Evolutionary conservation across 116 monocot species (phyloP).

Genomic region (Thalassia testudinum): DNA sequence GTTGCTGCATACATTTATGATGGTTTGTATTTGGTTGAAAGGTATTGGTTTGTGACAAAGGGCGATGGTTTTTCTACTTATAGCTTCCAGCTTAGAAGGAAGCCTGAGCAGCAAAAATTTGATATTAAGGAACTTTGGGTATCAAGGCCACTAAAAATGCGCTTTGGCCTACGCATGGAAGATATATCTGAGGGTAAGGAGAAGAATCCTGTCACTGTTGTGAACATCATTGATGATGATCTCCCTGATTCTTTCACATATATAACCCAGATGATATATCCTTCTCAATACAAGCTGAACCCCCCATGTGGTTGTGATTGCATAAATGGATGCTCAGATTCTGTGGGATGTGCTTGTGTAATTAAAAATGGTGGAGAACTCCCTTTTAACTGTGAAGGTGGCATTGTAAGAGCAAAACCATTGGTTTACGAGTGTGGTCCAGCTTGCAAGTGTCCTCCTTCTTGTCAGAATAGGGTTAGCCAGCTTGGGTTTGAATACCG

Average conservation of each 20-base stretch:
- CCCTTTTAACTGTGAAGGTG: conserved; percentile 41
- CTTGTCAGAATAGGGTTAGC: conserved; percentile 50
- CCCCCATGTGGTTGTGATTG: conserved; percentile 30
- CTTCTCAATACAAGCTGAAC: conserved; percentile 8
- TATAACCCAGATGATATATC: conserved; percentile 21
- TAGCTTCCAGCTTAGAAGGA: conserved; percentile 50
- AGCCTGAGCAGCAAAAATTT: conserved; percentile 35
- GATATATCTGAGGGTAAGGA: conserved; percentile 44
- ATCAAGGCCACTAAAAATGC: neutral
- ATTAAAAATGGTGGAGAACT: conserved; percentile 54
- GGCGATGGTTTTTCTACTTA: conserved; percentile 28
- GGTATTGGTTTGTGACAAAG: conserved; percentile 35
- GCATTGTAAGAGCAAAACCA: conserved; percentile 27
- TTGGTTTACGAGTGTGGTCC: conserved; percentile 66
- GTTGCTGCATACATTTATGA: conserved; percentile 49
- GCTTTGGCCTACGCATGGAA: conserved; percentile 13
- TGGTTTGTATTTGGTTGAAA: conserved; percentile 63
- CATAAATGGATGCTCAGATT: conserved; percentile 30
- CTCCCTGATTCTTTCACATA: conserved; percentile 23
- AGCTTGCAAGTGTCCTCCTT: conserved; percentile 42
- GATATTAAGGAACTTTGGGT: neutral
- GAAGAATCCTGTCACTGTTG: conserved; percentile 30
- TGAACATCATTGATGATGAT: conserved; percentile 29
- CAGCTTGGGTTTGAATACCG: conserved; percentile 37
- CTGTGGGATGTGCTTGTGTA: conserved; percentile 32